Percentiles rank a stretch among this genome's conserved stretches.
Evolutionary conservation across 495 filamentous ascomycete species (phyloP).

Genomic region (Jackrogersella minutella): DNA sequence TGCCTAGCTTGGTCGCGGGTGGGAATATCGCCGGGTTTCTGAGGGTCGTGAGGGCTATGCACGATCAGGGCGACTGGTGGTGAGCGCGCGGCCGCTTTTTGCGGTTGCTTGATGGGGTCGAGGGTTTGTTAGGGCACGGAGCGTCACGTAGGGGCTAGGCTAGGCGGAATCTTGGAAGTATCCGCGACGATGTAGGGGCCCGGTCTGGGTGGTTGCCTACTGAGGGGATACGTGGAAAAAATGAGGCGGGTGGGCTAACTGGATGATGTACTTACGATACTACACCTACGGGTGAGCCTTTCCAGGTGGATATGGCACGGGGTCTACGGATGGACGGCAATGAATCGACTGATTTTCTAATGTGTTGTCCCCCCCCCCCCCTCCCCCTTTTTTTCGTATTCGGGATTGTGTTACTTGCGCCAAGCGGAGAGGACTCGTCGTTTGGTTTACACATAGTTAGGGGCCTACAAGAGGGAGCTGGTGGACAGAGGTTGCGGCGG

Average conservation of each 20-base stretch:
- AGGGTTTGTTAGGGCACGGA: background rate
- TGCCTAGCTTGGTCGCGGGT: conserved; percentile 89
- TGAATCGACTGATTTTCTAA: background rate
- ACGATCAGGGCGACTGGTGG: conserved; percentile 99
- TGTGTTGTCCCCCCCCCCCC: no score
- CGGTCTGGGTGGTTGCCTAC: no score
- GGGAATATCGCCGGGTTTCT: conserved; percentile 97
- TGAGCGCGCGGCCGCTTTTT: conserved; percentile 12
- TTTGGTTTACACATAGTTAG: no score
- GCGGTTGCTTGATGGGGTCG: background rate
- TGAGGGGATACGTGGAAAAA: no score
- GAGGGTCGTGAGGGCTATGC: conserved; percentile 95
- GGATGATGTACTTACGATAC: conserved; percentile 5
- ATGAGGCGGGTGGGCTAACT: no score
- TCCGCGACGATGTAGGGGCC: no score
- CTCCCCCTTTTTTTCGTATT: no score
- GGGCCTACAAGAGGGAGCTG: background rate
- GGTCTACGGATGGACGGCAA: background rate
- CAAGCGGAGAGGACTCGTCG: no score
- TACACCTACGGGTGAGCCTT: background rate
- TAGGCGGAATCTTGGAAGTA: background rate
- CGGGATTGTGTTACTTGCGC: no score
- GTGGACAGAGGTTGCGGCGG: background rate
- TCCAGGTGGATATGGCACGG: background rate
- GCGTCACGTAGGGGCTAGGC: background rate